A percentile compares a stretch with the other conserved stretches of the same genome.
Conservation (phyloP, 192 early-diverging fungal genomes). For the Coemansia sp. region DNA sequence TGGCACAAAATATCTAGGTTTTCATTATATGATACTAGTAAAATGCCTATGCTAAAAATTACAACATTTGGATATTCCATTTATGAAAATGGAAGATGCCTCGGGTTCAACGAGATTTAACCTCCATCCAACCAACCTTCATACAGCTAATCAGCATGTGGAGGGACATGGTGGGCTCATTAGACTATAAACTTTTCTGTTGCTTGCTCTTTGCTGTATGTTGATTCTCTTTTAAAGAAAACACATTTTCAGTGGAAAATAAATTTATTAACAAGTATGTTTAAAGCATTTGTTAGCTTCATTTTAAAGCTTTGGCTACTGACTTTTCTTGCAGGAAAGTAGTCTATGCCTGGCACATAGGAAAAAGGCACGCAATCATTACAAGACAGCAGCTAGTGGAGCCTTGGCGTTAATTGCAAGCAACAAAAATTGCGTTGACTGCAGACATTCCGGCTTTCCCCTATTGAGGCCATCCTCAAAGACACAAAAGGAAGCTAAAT, state of each 20-base stretch:
- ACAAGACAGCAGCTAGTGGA: background rate
- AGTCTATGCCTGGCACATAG: background rate
- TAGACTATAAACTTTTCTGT: too few species aligned
- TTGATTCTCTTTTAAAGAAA: too few species aligned
- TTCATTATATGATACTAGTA: background rate
- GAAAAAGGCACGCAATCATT: background rate
- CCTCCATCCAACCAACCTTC: too few species aligned
- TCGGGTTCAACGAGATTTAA: too few species aligned
- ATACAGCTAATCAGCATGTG: too few species aligned
- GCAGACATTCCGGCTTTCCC: background rate
- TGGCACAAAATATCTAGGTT: background rate
- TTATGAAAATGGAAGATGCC: background rate
- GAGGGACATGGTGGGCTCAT: too few species aligned
- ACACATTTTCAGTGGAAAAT: too few species aligned
- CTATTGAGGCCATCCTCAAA: background rate
- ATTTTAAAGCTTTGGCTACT: too few species aligned
- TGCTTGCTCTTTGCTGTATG: too few species aligned
- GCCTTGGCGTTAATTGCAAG: background rate
- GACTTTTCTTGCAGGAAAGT: background rate
- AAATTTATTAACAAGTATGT: too few species aligned
- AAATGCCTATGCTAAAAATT: background rate
- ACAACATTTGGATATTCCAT: background rate
- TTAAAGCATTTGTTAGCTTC: too few species aligned
- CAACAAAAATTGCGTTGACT: background rate
- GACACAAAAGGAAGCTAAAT: background rate